Conservation (phyloP, 2,329 filamentous ascomycete genomes). For the Pseudocercospora fijiensis region DNA sequence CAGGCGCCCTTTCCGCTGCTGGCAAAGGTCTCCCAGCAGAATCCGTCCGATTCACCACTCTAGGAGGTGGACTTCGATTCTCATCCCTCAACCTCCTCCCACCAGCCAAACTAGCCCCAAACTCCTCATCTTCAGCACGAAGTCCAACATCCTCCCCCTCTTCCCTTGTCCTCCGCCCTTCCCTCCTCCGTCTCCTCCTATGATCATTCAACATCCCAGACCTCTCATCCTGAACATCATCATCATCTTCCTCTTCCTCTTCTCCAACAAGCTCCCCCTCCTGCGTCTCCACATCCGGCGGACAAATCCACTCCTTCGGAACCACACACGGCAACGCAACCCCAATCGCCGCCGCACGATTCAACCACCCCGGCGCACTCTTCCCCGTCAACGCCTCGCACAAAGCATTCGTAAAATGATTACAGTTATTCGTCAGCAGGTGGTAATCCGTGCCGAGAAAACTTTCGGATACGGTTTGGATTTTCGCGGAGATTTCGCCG, state of each 20-base stretch:
- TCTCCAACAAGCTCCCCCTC: conserved; percentile 68
- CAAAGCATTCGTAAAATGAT: conserved; percentile 79
- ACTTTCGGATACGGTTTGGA: conserved; percentile 66
- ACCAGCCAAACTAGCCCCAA: conserved; percentile 25
- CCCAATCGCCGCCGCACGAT: conserved; percentile 79
- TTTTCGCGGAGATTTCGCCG: conserved; percentile 68
- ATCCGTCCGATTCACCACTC: conserved; percentile 40
- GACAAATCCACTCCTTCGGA: conserved; percentile 76
- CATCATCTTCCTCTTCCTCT: conserved; percentile 49
- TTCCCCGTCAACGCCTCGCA: conserved; percentile 71
- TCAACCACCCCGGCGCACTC: conserved; percentile 72
- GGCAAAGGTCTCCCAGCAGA: conserved; percentile 46
- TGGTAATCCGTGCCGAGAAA: conserved; percentile 79
- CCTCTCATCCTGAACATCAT: conserved; percentile 55
- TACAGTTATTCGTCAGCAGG: conserved; percentile 80
- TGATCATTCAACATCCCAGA: conserved; percentile 26
- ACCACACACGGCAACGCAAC: conserved; percentile 79
- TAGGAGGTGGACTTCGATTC: conserved; percentile 30
- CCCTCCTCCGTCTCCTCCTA: conserved; percentile 7
- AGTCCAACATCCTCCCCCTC: background rate
- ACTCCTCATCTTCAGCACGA: conserved; percentile 13
- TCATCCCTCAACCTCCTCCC: conserved; percentile 28
- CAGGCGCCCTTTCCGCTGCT: conserved; percentile 46
- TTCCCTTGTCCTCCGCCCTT: conserved; percentile 2
- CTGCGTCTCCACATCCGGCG: conserved; percentile 71